A percentile compares a stretch with the other conserved stretches of the same genome.
Conservation (phyloP, 2,329 filamentous ascomycete species). For the Fusarium torreyae region DNA sequence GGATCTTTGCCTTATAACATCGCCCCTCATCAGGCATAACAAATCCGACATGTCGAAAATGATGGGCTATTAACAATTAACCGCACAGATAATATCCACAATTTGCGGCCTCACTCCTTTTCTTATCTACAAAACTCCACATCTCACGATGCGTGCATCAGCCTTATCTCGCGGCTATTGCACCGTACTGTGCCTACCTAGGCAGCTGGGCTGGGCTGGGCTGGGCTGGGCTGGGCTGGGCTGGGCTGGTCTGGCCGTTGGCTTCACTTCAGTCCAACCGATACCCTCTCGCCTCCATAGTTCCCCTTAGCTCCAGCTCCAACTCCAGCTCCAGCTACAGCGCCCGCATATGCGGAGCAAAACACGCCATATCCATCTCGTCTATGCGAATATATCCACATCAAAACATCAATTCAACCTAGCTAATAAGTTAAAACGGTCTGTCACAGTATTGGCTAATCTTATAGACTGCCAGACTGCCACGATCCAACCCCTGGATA, state of each 20-base stretch:
- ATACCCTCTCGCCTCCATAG: neutral
- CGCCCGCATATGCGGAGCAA: constrained; percentile 7
- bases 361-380: constrained; percentile 18
- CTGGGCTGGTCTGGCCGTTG: too few relatives aligned
- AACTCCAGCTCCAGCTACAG: constrained; percentile 2
- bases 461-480: neutral
- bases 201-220: neutral
- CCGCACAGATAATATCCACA: constrained; percentile 29
- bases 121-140: constrained; percentile 42
- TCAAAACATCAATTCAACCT: constrained; percentile 3
- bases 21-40: neutral
- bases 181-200: neutral
- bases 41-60: constrained; percentile 9
- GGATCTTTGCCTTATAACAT: constrained; percentile 2
- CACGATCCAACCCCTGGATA: constrained; percentile 10
- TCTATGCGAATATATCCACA: constrained; percentile 14
- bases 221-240: too few relatives aligned
- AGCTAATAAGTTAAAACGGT: constrained; percentile 10
- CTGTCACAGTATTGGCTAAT: constrained; percentile 8
- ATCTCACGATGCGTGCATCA: constrained; percentile 31
- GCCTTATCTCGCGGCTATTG: constrained; percentile 29
- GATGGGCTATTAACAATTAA: constrained; percentile 19
- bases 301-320: constrained; percentile 8
- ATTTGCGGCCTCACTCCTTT: neutral
- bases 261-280: neutral